Conservation (phyloP, 306 rosid species). For the Cicer arietinum region DNA sequence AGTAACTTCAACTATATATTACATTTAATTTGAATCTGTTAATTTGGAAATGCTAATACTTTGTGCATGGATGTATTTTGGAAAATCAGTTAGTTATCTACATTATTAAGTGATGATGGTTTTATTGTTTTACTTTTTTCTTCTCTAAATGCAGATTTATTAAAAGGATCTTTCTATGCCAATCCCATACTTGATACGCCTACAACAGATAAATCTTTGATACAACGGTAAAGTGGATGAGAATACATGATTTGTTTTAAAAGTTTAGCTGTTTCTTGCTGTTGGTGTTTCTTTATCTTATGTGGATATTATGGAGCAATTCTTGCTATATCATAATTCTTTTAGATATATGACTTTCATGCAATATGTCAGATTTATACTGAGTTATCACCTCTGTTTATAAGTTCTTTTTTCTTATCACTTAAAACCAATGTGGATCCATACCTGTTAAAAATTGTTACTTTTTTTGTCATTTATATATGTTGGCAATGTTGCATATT, state of each 20-base stretch:
- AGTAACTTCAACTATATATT: not conserved
- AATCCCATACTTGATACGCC: constrained; percentile 86
- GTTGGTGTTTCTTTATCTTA: constrained; percentile 11
- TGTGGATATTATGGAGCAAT: constrained; percentile 31
- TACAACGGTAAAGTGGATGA: constrained; percentile 64
- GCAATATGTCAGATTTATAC: constrained; percentile 3
- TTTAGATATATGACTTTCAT: constrained; percentile 1
- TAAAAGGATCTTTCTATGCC: constrained; percentile 95
- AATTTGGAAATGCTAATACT: constrained; percentile 22
- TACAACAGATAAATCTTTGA: constrained; percentile 73
- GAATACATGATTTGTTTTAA: not conserved
- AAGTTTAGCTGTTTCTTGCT: constrained; percentile 32
- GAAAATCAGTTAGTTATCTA: constrained; percentile 34
- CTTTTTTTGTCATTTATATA: constrained; percentile 15
- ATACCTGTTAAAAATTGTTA: constrained; percentile 29
- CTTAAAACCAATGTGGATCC: constrained; percentile 10
- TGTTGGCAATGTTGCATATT: not conserved
- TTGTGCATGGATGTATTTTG: constrained; percentile 17
- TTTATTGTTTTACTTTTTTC: constrained; percentile 17
- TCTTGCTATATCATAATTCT: constrained; percentile 20
- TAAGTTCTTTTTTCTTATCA: constrained; percentile 8
- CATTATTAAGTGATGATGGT: constrained; percentile 20
- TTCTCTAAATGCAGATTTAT: constrained; percentile 61
- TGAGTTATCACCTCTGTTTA: constrained; percentile 19
- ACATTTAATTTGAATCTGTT: constrained; percentile 13